Percentiles rank a stretch among this genome's conserved stretches.
Evolutionary conservation across 202 grass and related monocot species (phyloP).

Genomic region (Setaria italica): DNA sequence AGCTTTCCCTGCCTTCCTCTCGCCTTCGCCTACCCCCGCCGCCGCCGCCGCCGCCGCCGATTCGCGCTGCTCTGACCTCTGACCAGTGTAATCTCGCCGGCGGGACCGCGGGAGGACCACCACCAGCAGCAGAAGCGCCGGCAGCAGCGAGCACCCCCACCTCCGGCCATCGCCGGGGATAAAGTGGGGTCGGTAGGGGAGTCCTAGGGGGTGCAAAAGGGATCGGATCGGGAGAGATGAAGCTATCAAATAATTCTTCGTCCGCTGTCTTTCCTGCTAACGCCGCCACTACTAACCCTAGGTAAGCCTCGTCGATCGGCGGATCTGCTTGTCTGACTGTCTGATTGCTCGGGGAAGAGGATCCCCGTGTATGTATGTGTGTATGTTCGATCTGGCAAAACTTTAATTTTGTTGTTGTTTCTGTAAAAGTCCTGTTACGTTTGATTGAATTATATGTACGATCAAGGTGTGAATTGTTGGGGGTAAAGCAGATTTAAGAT

Average conservation of each 20-base stretch:
- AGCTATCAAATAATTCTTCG: constrained; percentile 31
- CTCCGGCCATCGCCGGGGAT: constrained; percentile 48
- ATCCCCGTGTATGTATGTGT: neutral
- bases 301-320: constrained; percentile 36
- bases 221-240: constrained; percentile 55
- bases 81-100: neutral
- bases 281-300: constrained; percentile 30
- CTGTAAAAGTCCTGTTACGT: neutral
- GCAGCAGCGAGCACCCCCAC: neutral
- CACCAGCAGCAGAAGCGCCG: neutral
- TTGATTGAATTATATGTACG: neutral
- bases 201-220: constrained; percentile 34
- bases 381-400: constrained; percentile 21
- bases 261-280: constrained; percentile 31
- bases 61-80: constrained; percentile 26
- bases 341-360: neutral
- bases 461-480: neutral
- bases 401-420: neutral
- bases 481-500: neutral
- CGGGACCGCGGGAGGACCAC: neutral
- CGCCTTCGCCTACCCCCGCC: neutral
- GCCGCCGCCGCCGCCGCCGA: constrained; percentile 2
- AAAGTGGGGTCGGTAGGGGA: constrained; percentile 43
- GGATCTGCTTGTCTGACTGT: constrained; percentile 38
- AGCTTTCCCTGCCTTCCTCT: neutral